Evolutionary conservation across 495 filamentous ascomycete genomes (phyloP).

Genomic region (Tuber umbilicatum): DNA sequence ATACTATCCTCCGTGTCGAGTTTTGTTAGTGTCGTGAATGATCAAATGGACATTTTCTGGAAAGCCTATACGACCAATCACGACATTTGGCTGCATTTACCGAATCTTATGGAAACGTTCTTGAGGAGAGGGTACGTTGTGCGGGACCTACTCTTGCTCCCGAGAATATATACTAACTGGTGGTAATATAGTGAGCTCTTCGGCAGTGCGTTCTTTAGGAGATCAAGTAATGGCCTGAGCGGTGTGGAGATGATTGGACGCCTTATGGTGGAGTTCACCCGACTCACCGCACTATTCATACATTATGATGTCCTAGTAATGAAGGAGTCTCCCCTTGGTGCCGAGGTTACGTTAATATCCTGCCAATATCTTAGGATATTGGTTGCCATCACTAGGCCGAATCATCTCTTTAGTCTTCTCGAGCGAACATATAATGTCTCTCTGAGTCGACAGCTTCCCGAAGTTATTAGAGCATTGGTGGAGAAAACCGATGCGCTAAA

Average conservation of each 20-base stretch:
- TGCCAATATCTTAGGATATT: conserved; percentile 28
- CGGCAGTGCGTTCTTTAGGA: conserved; percentile 22
- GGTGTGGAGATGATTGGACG: conserved; percentile 24
- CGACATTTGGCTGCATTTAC: conserved; percentile 33
- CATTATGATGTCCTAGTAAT: conserved; percentile 33
- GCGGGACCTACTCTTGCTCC: not conserved
- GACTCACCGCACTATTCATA: conserved; percentile 31
- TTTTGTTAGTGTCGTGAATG: conserved; percentile 32
- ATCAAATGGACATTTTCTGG: conserved; percentile 33
- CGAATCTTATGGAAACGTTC: conserved; percentile 29
- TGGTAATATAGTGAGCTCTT: conserved; percentile 26
- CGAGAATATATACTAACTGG: not conserved
- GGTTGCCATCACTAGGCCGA: conserved; percentile 27
- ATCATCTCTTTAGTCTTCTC: conserved; percentile 32
- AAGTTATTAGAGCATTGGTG: conserved; percentile 31
- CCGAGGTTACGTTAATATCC: conserved; percentile 23
- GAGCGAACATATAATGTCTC: conserved; percentile 21
- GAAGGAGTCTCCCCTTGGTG: conserved; percentile 22
- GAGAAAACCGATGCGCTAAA: conserved; percentile 29
- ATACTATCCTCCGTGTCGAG: conserved; percentile 30
- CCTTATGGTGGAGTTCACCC: conserved; percentile 28
- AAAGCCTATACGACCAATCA: conserved; percentile 33
- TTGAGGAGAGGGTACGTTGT: conserved; percentile 28
- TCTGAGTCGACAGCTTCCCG: conserved; percentile 17
- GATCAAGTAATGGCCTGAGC: conserved; percentile 13